These are phyloP conservation scores for Oryza brachyantha DNA, from an alignment of 176 grass and related monocot species.

Conservation along the genomic window DNA sequence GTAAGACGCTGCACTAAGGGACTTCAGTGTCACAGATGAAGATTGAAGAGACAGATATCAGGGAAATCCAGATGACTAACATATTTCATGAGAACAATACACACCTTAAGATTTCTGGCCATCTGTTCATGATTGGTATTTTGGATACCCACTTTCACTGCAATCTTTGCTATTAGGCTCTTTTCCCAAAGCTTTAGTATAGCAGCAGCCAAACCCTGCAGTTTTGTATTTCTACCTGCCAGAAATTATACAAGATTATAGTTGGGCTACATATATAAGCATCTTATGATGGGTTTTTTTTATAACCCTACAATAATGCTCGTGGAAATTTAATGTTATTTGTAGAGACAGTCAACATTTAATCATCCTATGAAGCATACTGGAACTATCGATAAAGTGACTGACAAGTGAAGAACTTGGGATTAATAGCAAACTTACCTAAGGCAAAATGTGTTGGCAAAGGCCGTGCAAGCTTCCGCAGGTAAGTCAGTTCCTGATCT, in stretches of 20 bases:
- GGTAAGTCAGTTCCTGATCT: conserved; percentile 75
- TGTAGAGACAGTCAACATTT: neutral
- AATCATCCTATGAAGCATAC: neutral
- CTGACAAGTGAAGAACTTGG: neutral
- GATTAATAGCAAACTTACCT: conserved; percentile 43
- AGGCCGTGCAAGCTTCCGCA: conserved; percentile 65
- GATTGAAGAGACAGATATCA: conserved; percentile 24
- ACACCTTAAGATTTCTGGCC: conserved; percentile 87
- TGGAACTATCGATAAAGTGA: neutral
- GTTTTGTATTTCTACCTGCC: conserved; percentile 69
- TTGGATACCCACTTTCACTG: conserved; percentile 86
- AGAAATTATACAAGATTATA: conserved; percentile 22
- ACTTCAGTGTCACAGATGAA: conserved; percentile 47
- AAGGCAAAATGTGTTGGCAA: conserved; percentile 95
- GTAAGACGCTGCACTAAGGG: conserved; percentile 83
- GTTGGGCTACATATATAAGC: neutral
- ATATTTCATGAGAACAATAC: conserved; percentile 17
- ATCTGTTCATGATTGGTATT: conserved; percentile 74
- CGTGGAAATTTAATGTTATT: neutral
- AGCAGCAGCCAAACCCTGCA: conserved; percentile 86
- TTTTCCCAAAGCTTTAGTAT: conserved; percentile 96
- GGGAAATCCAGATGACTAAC: neutral
- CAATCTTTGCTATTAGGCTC: conserved; percentile 83
- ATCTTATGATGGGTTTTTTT: neutral
- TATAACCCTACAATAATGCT: neutral